Percentiles rank a stretch among this genome's conserved stretches.
Evolutionary conservation across 805 yeast species (phyloP).

Genomic region (Cephaloascus fragrans): DNA sequence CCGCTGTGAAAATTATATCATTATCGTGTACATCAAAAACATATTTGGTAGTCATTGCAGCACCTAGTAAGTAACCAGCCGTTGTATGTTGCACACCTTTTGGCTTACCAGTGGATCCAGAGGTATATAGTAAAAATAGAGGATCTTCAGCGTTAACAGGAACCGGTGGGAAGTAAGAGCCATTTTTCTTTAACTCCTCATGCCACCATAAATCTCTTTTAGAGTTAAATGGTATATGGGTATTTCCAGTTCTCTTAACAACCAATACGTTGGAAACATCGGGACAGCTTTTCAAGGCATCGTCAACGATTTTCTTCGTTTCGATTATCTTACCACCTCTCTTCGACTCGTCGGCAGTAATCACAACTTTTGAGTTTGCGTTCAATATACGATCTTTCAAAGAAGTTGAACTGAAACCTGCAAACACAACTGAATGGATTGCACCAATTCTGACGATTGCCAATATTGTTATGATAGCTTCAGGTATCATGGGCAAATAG

Average conservation of each 20-base stretch:
- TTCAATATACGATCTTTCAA: constrained; percentile 63
- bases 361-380: constrained; percentile 61
- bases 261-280: constrained; percentile 62
- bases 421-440: constrained; percentile 76
- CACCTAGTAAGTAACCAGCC: constrained; percentile 71
- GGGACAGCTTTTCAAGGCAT: constrained; percentile 60
- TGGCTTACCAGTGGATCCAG: constrained; percentile 86
- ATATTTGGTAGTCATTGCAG: constrained; percentile 64
- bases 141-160: constrained; percentile 78
- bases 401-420: constrained; percentile 72
- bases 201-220: constrained; percentile 75
- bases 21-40: constrained; percentile 68
- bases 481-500: constrained; percentile 80
- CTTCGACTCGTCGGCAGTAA: constrained; percentile 75
- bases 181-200: constrained; percentile 54
- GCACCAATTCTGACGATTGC: constrained; percentile 81
- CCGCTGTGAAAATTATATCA: constrained; percentile 76
- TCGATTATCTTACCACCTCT: constrained; percentile 78
- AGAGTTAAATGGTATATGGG: constrained; percentile 34
- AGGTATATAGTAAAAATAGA: constrained; percentile 69
- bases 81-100: constrained; percentile 80
- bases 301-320: constrained; percentile 77
- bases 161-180: constrained; percentile 63
- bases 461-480: constrained; percentile 64
- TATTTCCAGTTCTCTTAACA: constrained; percentile 62